phyloP scores from a whole-genome alignment of 371 early-diverging fungal genomes.

The Mortierella sp. region DNA sequence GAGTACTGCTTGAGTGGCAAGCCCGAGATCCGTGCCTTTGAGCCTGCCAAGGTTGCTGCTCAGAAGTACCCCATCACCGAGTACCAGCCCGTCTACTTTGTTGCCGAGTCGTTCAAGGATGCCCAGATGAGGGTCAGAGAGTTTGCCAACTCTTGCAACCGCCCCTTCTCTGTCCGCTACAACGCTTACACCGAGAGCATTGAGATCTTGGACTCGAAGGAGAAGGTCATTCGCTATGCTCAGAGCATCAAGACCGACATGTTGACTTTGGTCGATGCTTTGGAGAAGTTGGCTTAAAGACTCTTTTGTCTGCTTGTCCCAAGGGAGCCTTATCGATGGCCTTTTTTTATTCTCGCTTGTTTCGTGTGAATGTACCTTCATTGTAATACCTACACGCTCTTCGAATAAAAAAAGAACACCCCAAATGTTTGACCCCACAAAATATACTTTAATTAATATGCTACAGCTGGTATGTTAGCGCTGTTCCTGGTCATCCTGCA shows the following conservation, averaged over 20 bases:
- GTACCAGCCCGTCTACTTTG: slow-evolving; percentile 97
- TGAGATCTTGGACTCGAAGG: slow-evolving; percentile 90
- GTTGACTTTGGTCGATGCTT: slow-evolving; percentile 77
- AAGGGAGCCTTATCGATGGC: neutral
- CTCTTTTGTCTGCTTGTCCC: neutral
- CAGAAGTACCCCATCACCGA: slow-evolving; percentile 94
- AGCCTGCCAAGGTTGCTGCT: slow-evolving; percentile 85
- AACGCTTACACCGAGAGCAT: slow-evolving; percentile 93
- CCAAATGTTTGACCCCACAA: neutral
- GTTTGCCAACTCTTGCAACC: slow-evolving; percentile 81
- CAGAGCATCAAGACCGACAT: slow-evolving; percentile 82
- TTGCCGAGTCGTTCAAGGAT: slow-evolving; percentile 95
- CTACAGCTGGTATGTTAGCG: neutral
- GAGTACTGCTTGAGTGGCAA: slow-evolving; percentile 87
- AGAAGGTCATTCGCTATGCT: slow-evolving; percentile 85
- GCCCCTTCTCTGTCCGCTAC: slow-evolving; percentile 94
- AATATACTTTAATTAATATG: no score
- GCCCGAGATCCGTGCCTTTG: slow-evolving; percentile 88
- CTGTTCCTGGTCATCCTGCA: slow-evolving; percentile 18
- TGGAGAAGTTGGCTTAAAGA: slow-evolving; percentile 65
- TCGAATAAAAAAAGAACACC: neutral
- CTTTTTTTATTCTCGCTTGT: neutral
- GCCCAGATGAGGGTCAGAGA: slow-evolving; percentile 94
- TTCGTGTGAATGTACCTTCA: neutral
- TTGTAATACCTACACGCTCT: neutral